A percentile compares a stretch with the other conserved stretches of the same genome.
phyloP scores from a whole-genome alignment of 768 basidiomycete species.

The Pilatotrama ljubarskyi region DNA sequence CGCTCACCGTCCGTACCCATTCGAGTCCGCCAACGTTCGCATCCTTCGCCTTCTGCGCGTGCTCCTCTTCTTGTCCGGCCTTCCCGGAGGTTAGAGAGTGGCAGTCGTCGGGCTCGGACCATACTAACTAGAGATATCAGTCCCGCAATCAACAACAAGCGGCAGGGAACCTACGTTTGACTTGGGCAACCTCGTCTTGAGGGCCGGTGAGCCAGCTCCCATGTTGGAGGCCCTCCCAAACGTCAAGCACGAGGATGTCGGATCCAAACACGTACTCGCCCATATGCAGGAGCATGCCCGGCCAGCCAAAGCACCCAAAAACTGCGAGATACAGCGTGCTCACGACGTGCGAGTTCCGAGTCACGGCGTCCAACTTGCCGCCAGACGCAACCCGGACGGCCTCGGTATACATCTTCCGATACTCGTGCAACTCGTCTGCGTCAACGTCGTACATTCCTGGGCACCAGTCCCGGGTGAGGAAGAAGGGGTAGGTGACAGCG shows the following conservation, averaged over 20 bases:
- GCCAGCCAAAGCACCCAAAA: not conserved
- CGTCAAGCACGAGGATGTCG: not conserved
- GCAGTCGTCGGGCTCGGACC: no score
- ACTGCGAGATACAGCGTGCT: not conserved
- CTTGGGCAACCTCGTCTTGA: not conserved
- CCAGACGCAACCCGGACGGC: not conserved
- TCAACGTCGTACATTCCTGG: not conserved
- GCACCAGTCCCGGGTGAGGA: slow-evolving; percentile 4
- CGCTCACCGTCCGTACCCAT: no score
- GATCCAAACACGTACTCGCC: not conserved
- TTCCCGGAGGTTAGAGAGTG: no score
- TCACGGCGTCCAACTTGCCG: not conserved
- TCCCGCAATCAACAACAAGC: no score
- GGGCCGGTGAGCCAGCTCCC: not conserved
- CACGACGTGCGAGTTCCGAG: slow-evolving; percentile 12
- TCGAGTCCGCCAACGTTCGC: no score
- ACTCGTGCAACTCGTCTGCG: not conserved
- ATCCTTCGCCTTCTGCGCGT: no score
- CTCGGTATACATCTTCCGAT: not conserved
- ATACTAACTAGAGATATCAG: no score
- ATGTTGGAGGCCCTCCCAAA: not conserved
- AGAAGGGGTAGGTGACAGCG: not conserved
- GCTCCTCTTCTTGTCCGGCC: no score
- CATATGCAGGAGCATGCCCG: not conserved
- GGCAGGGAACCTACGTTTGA: not conserved